Evolutionary conservation across 2,329 filamentous ascomycete species (phyloP), one percentile per base, ranked within the genome.

Genomic region (Botryotinia calthae): DNA sequence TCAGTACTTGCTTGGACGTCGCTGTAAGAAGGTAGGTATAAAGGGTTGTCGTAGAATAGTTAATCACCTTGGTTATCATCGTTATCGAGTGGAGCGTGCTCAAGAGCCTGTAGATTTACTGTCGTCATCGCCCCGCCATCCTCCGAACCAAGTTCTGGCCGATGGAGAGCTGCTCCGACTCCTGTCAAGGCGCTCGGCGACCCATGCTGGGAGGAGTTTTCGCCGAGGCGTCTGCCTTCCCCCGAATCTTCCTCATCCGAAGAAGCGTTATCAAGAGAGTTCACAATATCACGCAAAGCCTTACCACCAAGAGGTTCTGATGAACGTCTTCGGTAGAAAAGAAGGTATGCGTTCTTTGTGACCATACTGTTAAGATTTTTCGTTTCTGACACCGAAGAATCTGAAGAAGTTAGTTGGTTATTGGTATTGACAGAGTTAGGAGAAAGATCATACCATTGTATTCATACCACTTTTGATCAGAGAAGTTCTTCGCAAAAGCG

Each of bases 301-400:
- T 90, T 87, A 40, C 95, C 95, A 73, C 96, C 96, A 76, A 99
- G 89, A 75, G 94, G 92, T 75, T 83, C 83, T 12, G 88, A 86
- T 8, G 94, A 93, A 76, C 94, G 91, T 73, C 96, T 92, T 58
- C 96, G 93, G 84, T 99, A 99, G 85, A 99, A 99, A 48, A 99
- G 86, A 18, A 99, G 87, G 82, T 99, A 99, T 0, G 96, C 96
- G 31, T 92, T 91, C 25, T 88, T 83, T 7, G 93, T 92, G 8
- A 97, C 88, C 14, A 94, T 88, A 42, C 84, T 85, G 48, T 87
- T 82, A 0, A 89, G 85, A 74, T 93, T 87, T 42, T 84, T 86
- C 10, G 87, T 85, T 76, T 86, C 86, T 48, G 86, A 88, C 28
- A 94, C 93, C 20, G 87, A 89, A 12, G 93, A 92, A 82, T 98